These are phyloP conservation scores for Salix exigua DNA, from an alignment of 345 rosid genomes.

Conservation along the genomic window DNA sequence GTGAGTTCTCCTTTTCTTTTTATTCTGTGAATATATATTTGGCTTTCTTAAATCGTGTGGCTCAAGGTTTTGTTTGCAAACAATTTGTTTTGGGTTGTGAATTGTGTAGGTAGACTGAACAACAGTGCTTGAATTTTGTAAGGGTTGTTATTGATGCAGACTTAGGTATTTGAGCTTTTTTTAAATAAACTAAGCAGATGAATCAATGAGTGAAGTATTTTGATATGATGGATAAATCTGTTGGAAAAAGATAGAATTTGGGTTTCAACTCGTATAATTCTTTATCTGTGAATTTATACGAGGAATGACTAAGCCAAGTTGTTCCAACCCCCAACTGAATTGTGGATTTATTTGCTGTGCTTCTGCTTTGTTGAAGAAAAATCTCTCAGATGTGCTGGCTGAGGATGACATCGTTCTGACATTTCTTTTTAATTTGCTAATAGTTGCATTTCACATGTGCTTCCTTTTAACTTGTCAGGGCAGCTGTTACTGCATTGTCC, in stretches of 20 bases:
- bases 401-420: neutral
- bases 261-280: neutral
- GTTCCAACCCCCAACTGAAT: neutral
- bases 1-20: slow-evolving; percentile 36
- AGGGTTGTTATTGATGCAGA: neutral
- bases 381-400: neutral
- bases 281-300: neutral
- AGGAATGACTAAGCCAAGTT: neutral
- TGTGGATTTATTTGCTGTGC: neutral
- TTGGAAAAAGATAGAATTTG: neutral
- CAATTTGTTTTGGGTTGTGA: neutral
- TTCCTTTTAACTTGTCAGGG: slow-evolving; percentile 43
- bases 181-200: neutral
- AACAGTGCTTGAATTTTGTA: neutral
- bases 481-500: slow-evolving; percentile 70
- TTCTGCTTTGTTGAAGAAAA: neutral
- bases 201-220: neutral
- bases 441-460: neutral
- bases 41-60: neutral
- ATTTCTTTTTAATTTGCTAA: neutral
- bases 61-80: neutral
- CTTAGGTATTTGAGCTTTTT: neutral
- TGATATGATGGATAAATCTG: neutral
- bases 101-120: neutral
- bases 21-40: neutral